Evolutionary conservation across 1,284 basidiomycete genomes (phyloP).

Genomic region (Trichosporon coremiiforme): DNA sequence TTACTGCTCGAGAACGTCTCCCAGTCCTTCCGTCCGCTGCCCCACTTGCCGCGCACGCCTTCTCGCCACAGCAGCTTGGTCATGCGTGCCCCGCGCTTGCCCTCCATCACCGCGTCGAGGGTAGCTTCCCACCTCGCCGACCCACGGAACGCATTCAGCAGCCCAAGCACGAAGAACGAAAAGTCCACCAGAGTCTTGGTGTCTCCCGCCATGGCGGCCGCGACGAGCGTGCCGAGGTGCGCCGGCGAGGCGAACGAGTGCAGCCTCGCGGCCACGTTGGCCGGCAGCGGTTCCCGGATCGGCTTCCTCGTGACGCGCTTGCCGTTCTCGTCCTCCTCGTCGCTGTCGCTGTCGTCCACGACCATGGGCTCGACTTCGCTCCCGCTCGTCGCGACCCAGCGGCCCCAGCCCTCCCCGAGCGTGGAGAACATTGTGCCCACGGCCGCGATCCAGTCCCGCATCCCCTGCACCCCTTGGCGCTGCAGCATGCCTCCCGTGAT

Average conservation of each 20-base stretch:
- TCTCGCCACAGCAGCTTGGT: slow-evolving; percentile 73
- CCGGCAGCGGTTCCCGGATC: slow-evolving; percentile 29
- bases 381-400: slow-evolving; percentile 43
- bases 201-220: slow-evolving; percentile 22
- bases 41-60: slow-evolving; percentile 65
- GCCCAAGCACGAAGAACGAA: slow-evolving; percentile 48
- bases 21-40: slow-evolving; percentile 53
- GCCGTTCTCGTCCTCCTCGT: slow-evolving; percentile 32
- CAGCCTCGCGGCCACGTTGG: slow-evolving; percentile 42
- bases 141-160: slow-evolving; percentile 59
- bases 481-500: slow-evolving; percentile 52
- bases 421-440: slow-evolving; percentile 39
- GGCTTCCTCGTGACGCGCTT: neutral
- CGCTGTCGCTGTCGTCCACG: slow-evolving; percentile 29
- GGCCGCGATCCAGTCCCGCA: slow-evolving; percentile 46
- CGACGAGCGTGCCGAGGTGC: slow-evolving; percentile 37
- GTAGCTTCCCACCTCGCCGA: slow-evolving; percentile 62
- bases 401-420: slow-evolving; percentile 50
- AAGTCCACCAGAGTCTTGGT: slow-evolving; percentile 38
- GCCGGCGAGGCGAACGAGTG: slow-evolving; percentile 40
- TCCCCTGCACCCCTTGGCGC: slow-evolving; percentile 36
- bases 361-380: slow-evolving; percentile 19
- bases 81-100: slow-evolving; percentile 56
- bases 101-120: slow-evolving; percentile 54
- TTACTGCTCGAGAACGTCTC: slow-evolving; percentile 58